phyloP scores from a whole-genome alignment of 1,139 yeast species.

The Candida sp. region DNA sequence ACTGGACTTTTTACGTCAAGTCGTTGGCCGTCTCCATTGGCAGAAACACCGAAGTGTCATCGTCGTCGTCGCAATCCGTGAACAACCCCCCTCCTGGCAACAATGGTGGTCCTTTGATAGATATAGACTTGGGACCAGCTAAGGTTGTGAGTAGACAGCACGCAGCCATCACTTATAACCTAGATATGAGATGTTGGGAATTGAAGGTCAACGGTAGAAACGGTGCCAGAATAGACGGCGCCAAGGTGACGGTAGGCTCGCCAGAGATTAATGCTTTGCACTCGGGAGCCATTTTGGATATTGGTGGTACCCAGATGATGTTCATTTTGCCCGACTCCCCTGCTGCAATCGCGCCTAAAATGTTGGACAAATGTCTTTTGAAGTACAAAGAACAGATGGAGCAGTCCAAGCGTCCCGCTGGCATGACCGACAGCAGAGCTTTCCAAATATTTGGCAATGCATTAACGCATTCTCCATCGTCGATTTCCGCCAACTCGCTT shows the following conservation, averaged over 20 bases:
- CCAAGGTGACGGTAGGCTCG: constrained; percentile 55
- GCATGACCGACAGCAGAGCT: constrained; percentile 30
- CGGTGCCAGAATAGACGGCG: constrained; percentile 89
- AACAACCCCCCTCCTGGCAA: constrained; percentile 7
- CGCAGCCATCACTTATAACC: constrained; percentile 81
- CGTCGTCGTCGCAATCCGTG: constrained; percentile 11
- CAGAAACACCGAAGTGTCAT: constrained; percentile 67
- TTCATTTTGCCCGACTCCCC: constrained; percentile 91
- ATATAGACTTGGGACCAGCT: constrained; percentile 95
- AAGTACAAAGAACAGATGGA: constrained; percentile 28
- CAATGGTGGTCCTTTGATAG: constrained; percentile 43
- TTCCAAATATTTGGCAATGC: constrained; percentile 60
- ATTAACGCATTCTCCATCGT: constrained; percentile 43
- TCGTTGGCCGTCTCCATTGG: constrained; percentile 82
- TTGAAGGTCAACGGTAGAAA: constrained; percentile 83
- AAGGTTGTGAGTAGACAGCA: constrained; percentile 93
- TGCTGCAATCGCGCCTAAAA: constrained; percentile 63
- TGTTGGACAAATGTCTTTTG: constrained; percentile 44
- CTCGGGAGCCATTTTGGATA: constrained; percentile 89
- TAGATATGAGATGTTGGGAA: constrained; percentile 83
- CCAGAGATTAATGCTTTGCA: constrained; percentile 59
- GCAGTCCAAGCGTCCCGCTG: constrained; percentile 4
- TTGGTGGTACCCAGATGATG: constrained; percentile 99
- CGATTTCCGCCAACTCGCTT: constrained; percentile 44
- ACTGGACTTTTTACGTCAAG: constrained; percentile 95